Evolutionary conservation across 805 yeast species (phyloP), one percentile per base, ranked within the genome.

Genomic region (Kazachstania bromeliacearum): DNA sequence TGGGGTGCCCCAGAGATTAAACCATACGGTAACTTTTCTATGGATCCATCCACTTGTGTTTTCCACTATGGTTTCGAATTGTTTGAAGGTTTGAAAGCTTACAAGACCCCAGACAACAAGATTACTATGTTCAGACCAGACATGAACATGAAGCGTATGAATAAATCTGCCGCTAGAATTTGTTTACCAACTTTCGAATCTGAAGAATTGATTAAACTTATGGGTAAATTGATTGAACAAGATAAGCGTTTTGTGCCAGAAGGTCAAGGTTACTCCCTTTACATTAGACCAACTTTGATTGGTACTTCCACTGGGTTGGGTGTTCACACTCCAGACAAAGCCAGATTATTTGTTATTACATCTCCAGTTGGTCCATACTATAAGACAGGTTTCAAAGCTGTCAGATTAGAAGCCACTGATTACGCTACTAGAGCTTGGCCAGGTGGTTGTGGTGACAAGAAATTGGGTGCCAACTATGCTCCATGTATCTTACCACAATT

Each of bases 401-500:
- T 92, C 37, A 71, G 75, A 43, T 72, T 92, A 46, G 96, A 89
- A 66, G 96, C 97, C 47, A 88, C 96, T 24, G 95, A 85, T 58
- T 78, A 84, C 51, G 95, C 95, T 34, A 88, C 88, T 23, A 83
- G 98, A 68, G 97, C 98, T 21, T 89, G 97, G 97, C 97, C 97
- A 57, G 95, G 95, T 55, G 98, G 97, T 62, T 87, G 78, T 51
- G 98, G 98, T 64, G 82, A 89, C 75, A 80, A 76, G 63, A 89
- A 89, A 66, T 75, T 89, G 53, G 98, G 98, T 63, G 96, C 95
- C 43, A 89, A 89, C 70, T 89, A 89, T 58, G 98, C 96, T 31
- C 96, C 97, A 44, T 84, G 96, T 61, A 77, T 88, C 53, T 70
- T 73, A 57, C 96, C 97, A 22, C 96, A 85, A 66, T 68, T 73